Percentiles rank a stretch among this genome's conserved stretches.
Evolutionary conservation across 345 rosid species (phyloP).

Genomic region (Populus euphratica): DNA sequence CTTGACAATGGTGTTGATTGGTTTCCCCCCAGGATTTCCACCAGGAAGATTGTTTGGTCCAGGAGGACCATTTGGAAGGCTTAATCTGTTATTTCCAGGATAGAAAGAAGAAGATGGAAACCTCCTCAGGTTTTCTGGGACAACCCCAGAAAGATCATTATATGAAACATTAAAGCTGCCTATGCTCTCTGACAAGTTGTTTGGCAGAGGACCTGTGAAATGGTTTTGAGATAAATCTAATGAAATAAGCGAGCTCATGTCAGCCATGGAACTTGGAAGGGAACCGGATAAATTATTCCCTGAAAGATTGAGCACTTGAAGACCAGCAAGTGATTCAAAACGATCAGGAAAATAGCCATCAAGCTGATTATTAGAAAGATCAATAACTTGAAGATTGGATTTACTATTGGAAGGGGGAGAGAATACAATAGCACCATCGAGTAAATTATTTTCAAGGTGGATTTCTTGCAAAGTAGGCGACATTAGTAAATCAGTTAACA

Average conservation of each 20-base stretch:
- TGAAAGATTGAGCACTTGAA: slow-evolving; percentile 70
- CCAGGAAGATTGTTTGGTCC: slow-evolving; percentile 39
- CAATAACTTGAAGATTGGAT: slow-evolving; percentile 59
- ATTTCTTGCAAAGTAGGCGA: slow-evolving; percentile 72
- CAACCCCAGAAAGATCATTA: slow-evolving; percentile 84
- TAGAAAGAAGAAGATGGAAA: slow-evolving; percentile 75
- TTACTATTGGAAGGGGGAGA: slow-evolving; percentile 40
- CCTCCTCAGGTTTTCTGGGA: slow-evolving; percentile 75
- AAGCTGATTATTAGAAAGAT: slow-evolving; percentile 75
- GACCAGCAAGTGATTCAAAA: slow-evolving; percentile 58
- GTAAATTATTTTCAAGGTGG: slow-evolving; percentile 59
- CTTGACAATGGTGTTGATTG: slow-evolving; percentile 51
- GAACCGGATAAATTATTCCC: slow-evolving; percentile 83
- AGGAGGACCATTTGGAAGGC: slow-evolving; percentile 47
- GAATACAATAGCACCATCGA: slow-evolving; percentile 56
- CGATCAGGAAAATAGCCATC: slow-evolving; percentile 68
- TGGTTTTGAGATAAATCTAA: slow-evolving; percentile 78
- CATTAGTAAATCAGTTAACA: slow-evolving; percentile 55
- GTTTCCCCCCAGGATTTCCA: slow-evolving; percentile 49
- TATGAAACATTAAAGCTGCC: slow-evolving; percentile 68
- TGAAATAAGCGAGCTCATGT: slow-evolving; percentile 53
- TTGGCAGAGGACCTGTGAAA: slow-evolving; percentile 74
- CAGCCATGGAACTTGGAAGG: slow-evolving; percentile 71
- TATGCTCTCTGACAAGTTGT: slow-evolving; percentile 57
- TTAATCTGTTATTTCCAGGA: slow-evolving; percentile 70